Evolutionary conservation across 2,329 filamentous ascomycete genomes (phyloP).

Genomic region (Colletotrichum melonis): DNA sequence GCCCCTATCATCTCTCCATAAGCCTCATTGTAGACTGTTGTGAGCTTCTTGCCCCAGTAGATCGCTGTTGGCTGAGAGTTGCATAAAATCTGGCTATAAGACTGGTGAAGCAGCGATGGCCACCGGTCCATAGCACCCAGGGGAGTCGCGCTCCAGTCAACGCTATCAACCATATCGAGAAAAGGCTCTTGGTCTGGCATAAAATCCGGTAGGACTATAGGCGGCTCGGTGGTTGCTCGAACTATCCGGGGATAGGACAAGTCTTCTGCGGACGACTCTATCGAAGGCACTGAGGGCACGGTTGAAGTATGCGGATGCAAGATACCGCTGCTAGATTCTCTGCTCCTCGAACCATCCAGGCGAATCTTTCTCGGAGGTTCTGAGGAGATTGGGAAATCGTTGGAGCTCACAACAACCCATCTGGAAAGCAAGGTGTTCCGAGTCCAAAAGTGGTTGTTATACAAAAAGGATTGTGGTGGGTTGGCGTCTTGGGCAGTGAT

Average conservation of each 20-base stretch:
- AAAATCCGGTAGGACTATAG: conserved; percentile 47
- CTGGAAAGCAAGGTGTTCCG: conserved; percentile 45
- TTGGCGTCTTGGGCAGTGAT: conserved; percentile 41
- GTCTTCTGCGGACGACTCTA: conserved; percentile 21
- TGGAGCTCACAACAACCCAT: conserved; percentile 54
- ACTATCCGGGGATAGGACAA: conserved; percentile 40
- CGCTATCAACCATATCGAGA: conserved; percentile 51
- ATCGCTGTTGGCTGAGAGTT: conserved; percentile 65
- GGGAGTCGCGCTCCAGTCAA: conserved; percentile 60
- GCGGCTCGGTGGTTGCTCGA: conserved; percentile 46
- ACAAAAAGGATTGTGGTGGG: conserved; percentile 43
- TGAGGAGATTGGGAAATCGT: conserved; percentile 46
- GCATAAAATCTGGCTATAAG: conserved; percentile 55
- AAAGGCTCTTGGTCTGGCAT: conserved; percentile 51
- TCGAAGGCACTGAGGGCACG: background rate
- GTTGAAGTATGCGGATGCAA: conserved; percentile 6
- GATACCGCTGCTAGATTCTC: conserved; percentile 9
- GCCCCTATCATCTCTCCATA: conserved; percentile 72
- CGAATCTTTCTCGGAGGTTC: conserved; percentile 47
- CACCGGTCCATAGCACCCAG: conserved; percentile 59
- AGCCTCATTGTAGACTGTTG: conserved; percentile 76
- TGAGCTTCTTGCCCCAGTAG: conserved; percentile 72
- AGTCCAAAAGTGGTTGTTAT: conserved; percentile 50
- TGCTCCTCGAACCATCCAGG: conserved; percentile 40
- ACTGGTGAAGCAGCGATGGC: conserved; percentile 59